Conservation (phyloP, 768 basidiomycete genomes). For the Russula sp. region DNA sequence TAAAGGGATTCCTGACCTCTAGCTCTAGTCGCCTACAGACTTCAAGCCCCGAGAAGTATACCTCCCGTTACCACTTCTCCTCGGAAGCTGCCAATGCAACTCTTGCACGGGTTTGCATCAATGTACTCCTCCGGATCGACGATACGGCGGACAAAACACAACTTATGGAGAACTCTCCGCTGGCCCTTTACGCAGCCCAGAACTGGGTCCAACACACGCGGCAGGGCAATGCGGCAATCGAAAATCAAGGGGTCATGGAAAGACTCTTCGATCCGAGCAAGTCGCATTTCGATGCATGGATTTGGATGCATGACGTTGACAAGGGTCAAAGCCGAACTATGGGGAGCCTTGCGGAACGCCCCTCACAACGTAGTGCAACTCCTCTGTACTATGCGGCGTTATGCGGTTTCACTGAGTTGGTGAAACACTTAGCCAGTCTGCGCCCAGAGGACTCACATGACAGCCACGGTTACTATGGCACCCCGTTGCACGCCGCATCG, state of each 20-base stretch:
- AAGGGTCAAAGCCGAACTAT: background rate
- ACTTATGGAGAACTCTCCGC: background rate
- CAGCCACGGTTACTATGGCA: background rate
- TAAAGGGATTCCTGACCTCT: slow-evolving; percentile 6
- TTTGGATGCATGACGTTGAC: background rate
- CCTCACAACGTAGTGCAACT: background rate
- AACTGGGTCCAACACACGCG: background rate
- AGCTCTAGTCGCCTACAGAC: background rate
- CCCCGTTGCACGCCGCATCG: slow-evolving; percentile 5
- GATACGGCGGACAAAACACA: no score
- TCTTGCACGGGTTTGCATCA: background rate
- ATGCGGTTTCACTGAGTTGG: background rate
- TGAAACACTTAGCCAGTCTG: background rate
- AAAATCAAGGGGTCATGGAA: background rate
- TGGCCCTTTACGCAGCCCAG: background rate
- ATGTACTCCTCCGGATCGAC: background rate
- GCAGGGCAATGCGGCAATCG: background rate
- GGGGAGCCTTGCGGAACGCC: background rate
- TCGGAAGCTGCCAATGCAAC: background rate
- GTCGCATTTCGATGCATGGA: background rate
- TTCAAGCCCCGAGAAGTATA: fast-evolving
- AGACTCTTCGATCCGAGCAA: background rate
- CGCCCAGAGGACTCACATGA: background rate
- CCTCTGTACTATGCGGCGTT: slow-evolving; percentile 6
- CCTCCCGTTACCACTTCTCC: background rate